Percentiles rank a stretch among this genome's conserved stretches.
Conservation (phyloP, 2,329 filamentous ascomycete species). For the Boeremia exigua region DNA sequence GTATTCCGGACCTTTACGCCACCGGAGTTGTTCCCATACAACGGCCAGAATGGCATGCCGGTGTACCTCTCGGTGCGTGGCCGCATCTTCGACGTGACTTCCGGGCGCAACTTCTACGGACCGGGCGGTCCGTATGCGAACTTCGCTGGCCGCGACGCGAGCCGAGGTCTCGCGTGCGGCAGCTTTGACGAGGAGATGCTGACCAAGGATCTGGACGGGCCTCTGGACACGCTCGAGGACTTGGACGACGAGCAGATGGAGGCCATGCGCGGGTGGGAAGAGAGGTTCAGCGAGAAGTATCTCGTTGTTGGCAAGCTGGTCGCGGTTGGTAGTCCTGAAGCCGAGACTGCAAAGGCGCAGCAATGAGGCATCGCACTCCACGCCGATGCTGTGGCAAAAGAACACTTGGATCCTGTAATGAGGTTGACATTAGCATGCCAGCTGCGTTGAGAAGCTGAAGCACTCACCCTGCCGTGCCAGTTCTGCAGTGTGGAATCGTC, state of each 20-base stretch:
- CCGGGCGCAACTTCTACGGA: constrained; percentile 92
- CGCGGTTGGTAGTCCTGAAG: constrained; percentile 63
- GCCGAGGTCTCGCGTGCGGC: constrained; percentile 67
- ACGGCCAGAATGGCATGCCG: constrained; percentile 74
- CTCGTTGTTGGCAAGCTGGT: constrained; percentile 90
- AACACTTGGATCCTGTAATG: no score
- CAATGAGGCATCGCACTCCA: constrained; percentile 9
- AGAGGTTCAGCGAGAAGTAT: constrained; percentile 92
- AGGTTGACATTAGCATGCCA: no score
- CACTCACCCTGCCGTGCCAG: no score
- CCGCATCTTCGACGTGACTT: constrained; percentile 86
- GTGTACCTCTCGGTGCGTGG: constrained; percentile 93
- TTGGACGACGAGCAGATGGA: constrained; percentile 79
- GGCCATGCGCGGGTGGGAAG: constrained; percentile 88
- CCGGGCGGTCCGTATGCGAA: constrained; percentile 94
- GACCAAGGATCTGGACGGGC: constrained; percentile 85
- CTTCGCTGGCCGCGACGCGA: constrained; percentile 93
- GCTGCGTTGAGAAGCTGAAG: no score
- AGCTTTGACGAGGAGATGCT: constrained; percentile 24
- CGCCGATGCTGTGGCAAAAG: no score
- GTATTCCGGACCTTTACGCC: constrained; percentile 89
- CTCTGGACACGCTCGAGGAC: constrained; percentile 76
- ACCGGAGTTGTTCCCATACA: constrained; percentile 81
- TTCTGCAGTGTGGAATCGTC: no score
- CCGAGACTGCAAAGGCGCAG: constrained; percentile 49